Evolutionary conservation across 441 rosid species (phyloP).

Genomic region (Gossypium laxum): DNA sequence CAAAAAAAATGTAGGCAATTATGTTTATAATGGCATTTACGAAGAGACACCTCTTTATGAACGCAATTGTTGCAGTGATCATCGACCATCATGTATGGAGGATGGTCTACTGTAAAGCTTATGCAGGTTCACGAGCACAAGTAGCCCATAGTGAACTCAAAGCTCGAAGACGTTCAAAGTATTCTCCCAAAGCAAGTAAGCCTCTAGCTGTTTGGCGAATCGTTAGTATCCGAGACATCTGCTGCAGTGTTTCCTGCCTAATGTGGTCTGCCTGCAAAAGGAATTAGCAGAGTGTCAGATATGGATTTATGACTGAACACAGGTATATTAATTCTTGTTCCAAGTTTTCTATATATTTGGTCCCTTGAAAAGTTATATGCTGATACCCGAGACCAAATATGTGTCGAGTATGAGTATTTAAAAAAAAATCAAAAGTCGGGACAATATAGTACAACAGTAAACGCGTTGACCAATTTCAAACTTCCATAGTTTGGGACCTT

Average conservation of each 20-base stretch:
- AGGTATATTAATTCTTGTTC: not conserved
- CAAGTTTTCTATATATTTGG: no score
- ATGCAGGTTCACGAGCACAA: constrained; percentile 57
- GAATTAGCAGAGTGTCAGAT: not conserved
- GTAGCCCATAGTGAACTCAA: constrained; percentile 66
- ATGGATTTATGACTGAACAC: not conserved
- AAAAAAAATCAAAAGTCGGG: not conserved
- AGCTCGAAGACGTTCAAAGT: constrained; percentile 68
- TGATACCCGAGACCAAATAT: no score
- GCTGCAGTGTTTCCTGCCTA: constrained; percentile 72
- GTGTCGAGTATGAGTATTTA: no score
- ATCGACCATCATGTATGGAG: not conserved
- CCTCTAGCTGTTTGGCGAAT: constrained; percentile 73
- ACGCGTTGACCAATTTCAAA: not conserved
- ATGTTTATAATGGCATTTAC: constrained; percentile 14
- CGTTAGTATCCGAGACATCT: constrained; percentile 63
- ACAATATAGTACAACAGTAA: not conserved
- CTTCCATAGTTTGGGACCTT: no score
- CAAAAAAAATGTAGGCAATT: constrained; percentile 15
- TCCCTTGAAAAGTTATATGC: no score
- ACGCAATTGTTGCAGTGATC: constrained; percentile 6
- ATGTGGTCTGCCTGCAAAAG: constrained; percentile 70
- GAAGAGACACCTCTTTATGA: constrained; percentile 16
- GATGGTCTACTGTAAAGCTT: constrained; percentile 12
- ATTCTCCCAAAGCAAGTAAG: constrained; percentile 76